phyloP scores from a whole-genome alignment of 1,284 basidiomycete genomes.

The Fomitopsis palustris region DNA sequence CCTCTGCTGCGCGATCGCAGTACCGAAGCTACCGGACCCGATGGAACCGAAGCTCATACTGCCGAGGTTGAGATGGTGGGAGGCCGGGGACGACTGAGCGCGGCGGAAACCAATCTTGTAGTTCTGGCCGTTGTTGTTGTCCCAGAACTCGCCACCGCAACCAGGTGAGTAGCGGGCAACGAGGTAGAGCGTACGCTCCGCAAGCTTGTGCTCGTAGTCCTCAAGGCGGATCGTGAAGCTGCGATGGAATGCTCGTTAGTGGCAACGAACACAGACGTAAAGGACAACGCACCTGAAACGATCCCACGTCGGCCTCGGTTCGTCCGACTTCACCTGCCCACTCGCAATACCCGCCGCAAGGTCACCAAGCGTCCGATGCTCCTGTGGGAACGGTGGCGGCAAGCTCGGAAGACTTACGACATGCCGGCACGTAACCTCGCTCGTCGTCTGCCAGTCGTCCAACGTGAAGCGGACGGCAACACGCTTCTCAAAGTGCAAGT shows the following conservation, averaged over 20 bases:
- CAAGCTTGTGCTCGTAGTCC: constrained; percentile 68
- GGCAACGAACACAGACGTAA: background rate
- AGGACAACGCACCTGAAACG: constrained; percentile 30
- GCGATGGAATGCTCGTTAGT: background rate
- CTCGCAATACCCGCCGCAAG: constrained; percentile 25
- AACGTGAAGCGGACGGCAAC: constrained; percentile 89
- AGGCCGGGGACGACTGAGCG: constrained; percentile 16
- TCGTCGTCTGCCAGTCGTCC: constrained; percentile 92
- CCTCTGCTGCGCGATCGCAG: constrained; percentile 27
- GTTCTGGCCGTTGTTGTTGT: constrained; percentile 82
- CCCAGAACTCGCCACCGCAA: constrained; percentile 74
- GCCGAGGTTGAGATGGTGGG: constrained; percentile 11
- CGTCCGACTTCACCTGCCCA: constrained; percentile 19
- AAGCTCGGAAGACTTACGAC: constrained; percentile 48
- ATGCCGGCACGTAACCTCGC: constrained; percentile 75
- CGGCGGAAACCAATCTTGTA: constrained; percentile 67
- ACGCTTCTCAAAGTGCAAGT: constrained; percentile 84
- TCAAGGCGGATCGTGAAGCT: constrained; percentile 68
- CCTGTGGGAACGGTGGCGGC: constrained; percentile 36
- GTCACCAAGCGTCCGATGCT: constrained; percentile 31
- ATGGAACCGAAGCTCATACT: constrained; percentile 3
- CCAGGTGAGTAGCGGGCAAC: constrained; percentile 58
- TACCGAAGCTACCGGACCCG: background rate
- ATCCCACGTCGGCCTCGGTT: constrained; percentile 27
- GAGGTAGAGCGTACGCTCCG: constrained; percentile 61